phyloP scores from a whole-genome alignment of 345 rosid species.

The Eucalyptus polybractea region DNA sequence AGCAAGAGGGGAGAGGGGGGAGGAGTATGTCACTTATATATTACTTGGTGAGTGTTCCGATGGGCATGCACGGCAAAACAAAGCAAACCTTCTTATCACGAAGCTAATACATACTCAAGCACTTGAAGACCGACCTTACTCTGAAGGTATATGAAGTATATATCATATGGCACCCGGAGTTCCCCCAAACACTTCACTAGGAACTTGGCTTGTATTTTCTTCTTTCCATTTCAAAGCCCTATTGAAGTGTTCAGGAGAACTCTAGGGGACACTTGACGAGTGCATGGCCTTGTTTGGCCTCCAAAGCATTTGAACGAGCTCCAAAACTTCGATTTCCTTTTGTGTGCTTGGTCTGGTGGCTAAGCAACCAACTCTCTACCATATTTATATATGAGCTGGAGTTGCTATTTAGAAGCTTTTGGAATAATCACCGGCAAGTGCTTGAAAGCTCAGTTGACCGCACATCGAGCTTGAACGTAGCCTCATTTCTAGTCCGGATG shows the following conservation, averaged over 20 bases:
- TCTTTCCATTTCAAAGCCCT: background rate
- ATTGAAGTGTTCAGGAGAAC: conserved; percentile 31
- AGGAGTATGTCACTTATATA: background rate
- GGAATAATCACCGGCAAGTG: background rate
- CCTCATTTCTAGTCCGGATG: background rate
- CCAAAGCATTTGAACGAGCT: background rate
- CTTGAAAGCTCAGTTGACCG: background rate
- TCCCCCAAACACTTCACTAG: conserved; percentile 53
- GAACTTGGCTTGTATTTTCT: background rate
- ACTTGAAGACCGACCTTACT: background rate
- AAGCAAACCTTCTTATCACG: background rate
- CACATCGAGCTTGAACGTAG: background rate
- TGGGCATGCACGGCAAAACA: background rate
- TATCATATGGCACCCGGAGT: conserved; percentile 24
- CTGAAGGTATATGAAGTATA: background rate
- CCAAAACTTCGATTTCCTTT: background rate
- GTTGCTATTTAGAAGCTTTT: background rate
- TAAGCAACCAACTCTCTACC: background rate
- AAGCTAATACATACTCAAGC: background rate
- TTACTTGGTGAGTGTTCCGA: background rate
- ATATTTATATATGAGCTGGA: background rate
- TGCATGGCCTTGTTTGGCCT: background rate
- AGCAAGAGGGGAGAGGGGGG: background rate
- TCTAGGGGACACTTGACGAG: conserved; percentile 7
- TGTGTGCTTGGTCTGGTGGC: background rate